A percentile compares a stretch with the other conserved stretches of the same genome.
Conservation (phyloP, 352 stramenopile genomes). For the Phytophthora quininea region DNA sequence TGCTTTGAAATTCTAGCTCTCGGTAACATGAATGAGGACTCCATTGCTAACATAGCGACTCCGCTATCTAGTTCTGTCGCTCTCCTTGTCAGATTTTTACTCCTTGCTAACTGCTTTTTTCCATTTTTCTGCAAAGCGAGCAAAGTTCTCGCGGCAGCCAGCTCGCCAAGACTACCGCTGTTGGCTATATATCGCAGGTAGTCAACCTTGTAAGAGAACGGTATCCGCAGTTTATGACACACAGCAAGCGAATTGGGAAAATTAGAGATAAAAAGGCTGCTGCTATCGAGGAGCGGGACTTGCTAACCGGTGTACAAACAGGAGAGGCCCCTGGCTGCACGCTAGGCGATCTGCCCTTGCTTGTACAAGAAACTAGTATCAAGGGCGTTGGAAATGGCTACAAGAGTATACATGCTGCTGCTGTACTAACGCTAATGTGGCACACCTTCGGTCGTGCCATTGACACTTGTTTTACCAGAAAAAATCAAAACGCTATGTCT, state of each 20-base stretch:
- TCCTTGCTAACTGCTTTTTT: slow-evolving; percentile 8
- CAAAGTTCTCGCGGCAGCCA: neutral
- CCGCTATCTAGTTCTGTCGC: slow-evolving; percentile 1
- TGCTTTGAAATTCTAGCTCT: slow-evolving; percentile 15
- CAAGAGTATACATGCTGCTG: slow-evolving; percentile 10
- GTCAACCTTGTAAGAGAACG: neutral
- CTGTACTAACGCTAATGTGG: slow-evolving; percentile 8
- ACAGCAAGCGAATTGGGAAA: slow-evolving; percentile 12
- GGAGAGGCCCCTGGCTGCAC: slow-evolving; percentile 9
- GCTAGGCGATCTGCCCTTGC: neutral
- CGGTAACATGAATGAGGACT: slow-evolving; percentile 10
- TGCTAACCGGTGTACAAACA: slow-evolving; percentile 1
- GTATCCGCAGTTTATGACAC: neutral
- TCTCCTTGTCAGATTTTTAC: slow-evolving; percentile 14
- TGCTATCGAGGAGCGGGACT: slow-evolving; percentile 11
- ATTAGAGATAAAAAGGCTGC: slow-evolving; percentile 6
- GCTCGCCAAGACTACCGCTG: slow-evolving; percentile 8
- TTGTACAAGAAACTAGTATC: slow-evolving; percentile 5
- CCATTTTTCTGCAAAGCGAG: slow-evolving; percentile 8
- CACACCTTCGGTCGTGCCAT: slow-evolving; percentile 10
- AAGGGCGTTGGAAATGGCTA: neutral
- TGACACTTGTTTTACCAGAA: slow-evolving; percentile 10
- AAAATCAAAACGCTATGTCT: neutral
- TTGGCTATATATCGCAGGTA: slow-evolving; percentile 7
- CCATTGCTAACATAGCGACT: neutral